Percentiles rank a stretch among this genome's conserved stretches.
phyloP scores from a whole-genome alignment of 2,329 filamentous ascomycete species.

The Apiospora hydei region DNA sequence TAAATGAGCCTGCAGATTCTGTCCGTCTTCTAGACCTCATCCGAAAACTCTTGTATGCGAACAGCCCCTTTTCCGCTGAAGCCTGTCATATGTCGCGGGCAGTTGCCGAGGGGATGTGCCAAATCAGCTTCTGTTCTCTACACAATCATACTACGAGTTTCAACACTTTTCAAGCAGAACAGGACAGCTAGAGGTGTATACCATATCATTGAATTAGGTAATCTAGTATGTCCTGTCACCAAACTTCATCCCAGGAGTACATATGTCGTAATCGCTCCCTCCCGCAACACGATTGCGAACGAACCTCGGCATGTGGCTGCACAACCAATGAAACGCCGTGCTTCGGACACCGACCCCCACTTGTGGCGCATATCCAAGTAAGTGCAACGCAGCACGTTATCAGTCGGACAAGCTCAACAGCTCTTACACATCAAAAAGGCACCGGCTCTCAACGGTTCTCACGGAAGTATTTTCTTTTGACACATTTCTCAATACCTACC shows the following conservation, averaged over 20 bases:
- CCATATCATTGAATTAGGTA: too few relatives aligned
- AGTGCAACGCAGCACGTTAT: background rate
- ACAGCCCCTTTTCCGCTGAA: background rate
- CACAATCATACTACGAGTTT: background rate
- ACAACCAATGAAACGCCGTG: background rate
- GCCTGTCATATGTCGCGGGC: background rate
- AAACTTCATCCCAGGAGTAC: background rate
- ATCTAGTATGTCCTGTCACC: too few relatives aligned
- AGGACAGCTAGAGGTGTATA: background rate
- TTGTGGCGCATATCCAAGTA: background rate
- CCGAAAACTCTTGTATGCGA: background rate
- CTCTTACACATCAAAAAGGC: background rate
- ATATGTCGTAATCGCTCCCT: background rate
- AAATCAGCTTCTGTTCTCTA: background rate
- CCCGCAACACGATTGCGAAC: background rate
- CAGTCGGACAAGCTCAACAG: background rate
- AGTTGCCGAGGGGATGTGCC: too few relatives aligned
- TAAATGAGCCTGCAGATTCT: background rate
- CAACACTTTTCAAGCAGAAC: background rate
- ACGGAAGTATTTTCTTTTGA: background rate
- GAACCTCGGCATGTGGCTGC: conserved; percentile 16
- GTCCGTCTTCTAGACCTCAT: background rate
- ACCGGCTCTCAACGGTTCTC: background rate
- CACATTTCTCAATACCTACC: accelerated
- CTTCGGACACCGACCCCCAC: conserved; percentile 1